Evolutionary conservation across 106 monocot species (phyloP).

Genomic region (Platanthera guangdongensis): DNA sequence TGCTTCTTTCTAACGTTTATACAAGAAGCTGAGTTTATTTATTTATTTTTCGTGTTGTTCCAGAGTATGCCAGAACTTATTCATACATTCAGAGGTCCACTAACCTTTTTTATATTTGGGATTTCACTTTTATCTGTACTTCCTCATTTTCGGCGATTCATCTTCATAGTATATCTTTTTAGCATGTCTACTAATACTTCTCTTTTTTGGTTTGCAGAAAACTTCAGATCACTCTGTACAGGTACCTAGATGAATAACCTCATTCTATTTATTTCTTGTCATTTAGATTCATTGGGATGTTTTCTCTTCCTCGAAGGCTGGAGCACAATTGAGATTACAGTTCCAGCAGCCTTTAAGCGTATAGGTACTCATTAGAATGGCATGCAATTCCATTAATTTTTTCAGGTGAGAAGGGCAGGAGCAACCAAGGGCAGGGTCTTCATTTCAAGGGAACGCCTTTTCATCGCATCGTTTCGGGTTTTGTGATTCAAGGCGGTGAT

Average conservation of each 20-base stretch:
- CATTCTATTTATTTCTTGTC: not conserved
- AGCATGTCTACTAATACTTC: slow-evolving; percentile 8
- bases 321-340: not conserved
- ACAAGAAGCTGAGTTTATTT: too few species aligned
- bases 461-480: slow-evolving; percentile 86
- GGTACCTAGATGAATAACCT: slow-evolving; percentile 27
- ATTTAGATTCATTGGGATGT: not conserved
- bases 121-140: not conserved
- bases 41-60: too few species aligned
- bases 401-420: slow-evolving; percentile 74
- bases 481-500: slow-evolving; percentile 98
- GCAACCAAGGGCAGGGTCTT: slow-evolving; percentile 50
- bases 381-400: slow-evolving; percentile 5
- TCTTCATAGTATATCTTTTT: not conserved
- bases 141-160: not conserved
- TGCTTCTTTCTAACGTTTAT: too few species aligned
- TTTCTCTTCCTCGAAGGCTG: not conserved
- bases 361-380: not conserved
- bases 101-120: not conserved
- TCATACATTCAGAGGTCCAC: too few species aligned
- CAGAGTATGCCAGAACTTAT: too few species aligned
- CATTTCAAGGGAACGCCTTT: slow-evolving; percentile 84
- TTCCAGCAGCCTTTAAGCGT: not conserved
- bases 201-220: slow-evolving; percentile 52
- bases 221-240: slow-evolving; percentile 89